Conservation (phyloP, 1,139 yeast genomes). For the Suhomyces terraborum region DNA sequence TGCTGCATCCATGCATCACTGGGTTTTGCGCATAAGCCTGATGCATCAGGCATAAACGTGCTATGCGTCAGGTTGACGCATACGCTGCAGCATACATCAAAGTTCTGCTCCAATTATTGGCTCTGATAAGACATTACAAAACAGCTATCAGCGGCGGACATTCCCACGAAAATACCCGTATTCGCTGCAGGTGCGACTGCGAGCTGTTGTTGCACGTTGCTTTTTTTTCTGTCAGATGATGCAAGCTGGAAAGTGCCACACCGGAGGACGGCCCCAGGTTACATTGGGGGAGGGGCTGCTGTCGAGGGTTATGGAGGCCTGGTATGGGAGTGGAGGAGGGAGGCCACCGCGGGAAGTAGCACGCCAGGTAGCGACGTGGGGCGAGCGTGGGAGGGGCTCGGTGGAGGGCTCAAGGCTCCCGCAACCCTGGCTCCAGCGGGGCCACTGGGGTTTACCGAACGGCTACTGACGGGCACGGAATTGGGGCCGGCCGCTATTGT, state of each 20-base stretch:
- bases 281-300: background rate
- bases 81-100: too few relatives aligned
- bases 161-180: background rate
- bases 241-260: conserved; percentile 1
- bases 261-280: conserved; percentile 1
- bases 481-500: too few relatives aligned
- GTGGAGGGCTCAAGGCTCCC: too few relatives aligned
- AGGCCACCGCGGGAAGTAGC: too few relatives aligned
- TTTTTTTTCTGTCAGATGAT: conserved; percentile 2
- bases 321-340: background rate
- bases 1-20: conserved; percentile 2
- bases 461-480: too few relatives aligned
- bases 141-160: background rate
- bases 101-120: too few relatives aligned
- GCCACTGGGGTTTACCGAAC: too few relatives aligned
- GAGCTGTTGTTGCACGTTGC: conserved; percentile 1
- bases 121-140: conserved; percentile 2
- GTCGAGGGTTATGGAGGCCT: background rate
- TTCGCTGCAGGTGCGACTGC: background rate
- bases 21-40: background rate
- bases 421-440: too few relatives aligned
- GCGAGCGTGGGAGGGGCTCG: background rate
- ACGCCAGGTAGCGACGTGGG: too few relatives aligned
- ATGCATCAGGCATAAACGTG: too few relatives aligned
- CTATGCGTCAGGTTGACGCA: too few relatives aligned